Base-by-base conservation (phyloP, 1,284 basidiomycete genomes). In the Puccinia horiana region DNA sequence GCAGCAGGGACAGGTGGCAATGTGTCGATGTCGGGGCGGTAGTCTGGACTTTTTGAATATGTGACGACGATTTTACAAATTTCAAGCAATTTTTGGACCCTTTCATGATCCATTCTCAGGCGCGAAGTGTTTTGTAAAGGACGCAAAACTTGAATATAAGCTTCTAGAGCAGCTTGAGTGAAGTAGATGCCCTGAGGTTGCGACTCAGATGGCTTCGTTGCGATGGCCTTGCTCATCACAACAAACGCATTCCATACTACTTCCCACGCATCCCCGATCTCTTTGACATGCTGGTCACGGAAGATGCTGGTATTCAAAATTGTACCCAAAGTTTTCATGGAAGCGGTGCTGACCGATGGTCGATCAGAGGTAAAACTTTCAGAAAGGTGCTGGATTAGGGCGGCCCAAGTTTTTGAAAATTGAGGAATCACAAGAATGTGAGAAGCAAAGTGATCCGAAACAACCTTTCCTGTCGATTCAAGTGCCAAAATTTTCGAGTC, bases 401-500 rank as follows among this genome's bases (percentile, higher is more conserved):
- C 89, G 37, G 90, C 89, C 92, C 93, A 96, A 0, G 91, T 91
- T 58, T 90, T 88, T 11, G 88, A 87, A 85, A 94, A 95, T 0
- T 91, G 91, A 0, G 90, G 88, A 1, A 95, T 89, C 54, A 89
- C 89, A 86, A 93, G 91, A 83, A 96, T 90, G 86, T 94, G 93
- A 12, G 90, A 88, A 0, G 90, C 88, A 16, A 95, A 86, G 87
- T 95, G 96, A 69, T 93, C 91, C 82, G 91, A 90, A 86, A 97
- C 91, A 79, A 98, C 92, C 0, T 91, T 90, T 0, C 94, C 94
- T 29, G 94, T 90, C 0, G 93, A 95, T 61, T 93, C 91, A 75
- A 98, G 87, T 0, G 94, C 94, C 23, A 98, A 90, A 42, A 93
- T 91, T 86, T 94, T 93, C 0, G 93, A 94, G 84, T 97, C 95